Percentiles rank a stretch among this genome's conserved stretches.
Conservation (phyloP, 1,284 basidiomycete genomes). For the Lignosus rhinocerotis region DNA sequence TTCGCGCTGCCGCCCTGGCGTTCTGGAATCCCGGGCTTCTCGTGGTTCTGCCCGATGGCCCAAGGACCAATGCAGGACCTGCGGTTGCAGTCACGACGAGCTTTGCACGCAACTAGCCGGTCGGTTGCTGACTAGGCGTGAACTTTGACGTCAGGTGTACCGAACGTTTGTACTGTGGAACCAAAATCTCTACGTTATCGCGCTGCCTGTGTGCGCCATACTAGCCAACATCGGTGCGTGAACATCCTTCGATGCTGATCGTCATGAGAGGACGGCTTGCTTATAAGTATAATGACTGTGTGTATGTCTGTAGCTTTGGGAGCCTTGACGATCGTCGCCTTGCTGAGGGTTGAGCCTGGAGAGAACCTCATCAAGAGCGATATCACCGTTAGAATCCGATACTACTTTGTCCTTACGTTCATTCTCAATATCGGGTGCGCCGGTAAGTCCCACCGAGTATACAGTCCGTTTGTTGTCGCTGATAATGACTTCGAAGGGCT, state of each 20-base stretch:
- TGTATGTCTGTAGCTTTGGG: constrained; percentile 2
- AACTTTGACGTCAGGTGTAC: constrained; percentile 7
- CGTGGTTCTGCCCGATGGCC: not conserved
- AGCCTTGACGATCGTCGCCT: constrained; percentile 7
- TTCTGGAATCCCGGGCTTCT: not conserved
- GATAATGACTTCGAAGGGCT: not conserved
- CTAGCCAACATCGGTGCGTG: constrained; percentile 2
- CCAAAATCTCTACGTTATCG: not conserved
- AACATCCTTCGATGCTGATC: too few relatives aligned
- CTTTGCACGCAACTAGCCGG: not conserved
- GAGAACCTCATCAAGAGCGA: not conserved
- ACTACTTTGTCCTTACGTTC: constrained; percentile 11
- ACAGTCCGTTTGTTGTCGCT: too few relatives aligned
- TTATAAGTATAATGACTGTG: not conserved
- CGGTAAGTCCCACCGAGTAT: not conserved
- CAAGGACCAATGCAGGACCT: not conserved
- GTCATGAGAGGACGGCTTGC: too few relatives aligned
- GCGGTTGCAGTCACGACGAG: not conserved
- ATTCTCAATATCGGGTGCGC: constrained; percentile 8
- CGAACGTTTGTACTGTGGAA: constrained; percentile 10
- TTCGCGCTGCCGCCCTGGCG: not conserved
- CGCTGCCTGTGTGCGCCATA: constrained; percentile 1
- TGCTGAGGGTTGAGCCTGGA: not conserved
- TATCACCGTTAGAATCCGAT: constrained; percentile 2
- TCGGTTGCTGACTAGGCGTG: not conserved